phyloP scores from a whole-genome alignment of 768 basidiomycete genomes.

The Russula earlei region DNA sequence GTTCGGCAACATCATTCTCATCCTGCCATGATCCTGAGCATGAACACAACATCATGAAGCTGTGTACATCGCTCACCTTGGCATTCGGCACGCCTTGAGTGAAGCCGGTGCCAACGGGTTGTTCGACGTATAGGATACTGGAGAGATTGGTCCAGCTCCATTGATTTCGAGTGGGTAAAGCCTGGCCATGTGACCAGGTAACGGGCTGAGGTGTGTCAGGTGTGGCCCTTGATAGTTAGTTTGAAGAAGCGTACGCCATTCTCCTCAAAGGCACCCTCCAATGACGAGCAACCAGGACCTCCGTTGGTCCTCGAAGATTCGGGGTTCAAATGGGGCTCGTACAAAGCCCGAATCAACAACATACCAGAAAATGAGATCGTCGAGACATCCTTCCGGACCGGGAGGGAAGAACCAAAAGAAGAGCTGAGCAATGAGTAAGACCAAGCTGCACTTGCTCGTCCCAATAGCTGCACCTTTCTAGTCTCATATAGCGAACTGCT shows the following conservation, averaged over 20 bases:
- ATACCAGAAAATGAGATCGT: conserved; percentile 71
- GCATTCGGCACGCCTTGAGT: conserved; percentile 61
- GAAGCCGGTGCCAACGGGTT: conserved; percentile 73
- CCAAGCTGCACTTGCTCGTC: neutral
- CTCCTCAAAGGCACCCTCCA: conserved; percentile 64
- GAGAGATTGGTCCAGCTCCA: conserved; percentile 76
- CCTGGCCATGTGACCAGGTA: conserved; percentile 50
- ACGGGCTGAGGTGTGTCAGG: conserved; percentile 40
- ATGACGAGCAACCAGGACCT: conserved; percentile 70
- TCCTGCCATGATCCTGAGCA: conserved; percentile 25
- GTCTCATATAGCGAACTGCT: conserved; percentile 52
- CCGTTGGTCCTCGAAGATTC: conserved; percentile 53
- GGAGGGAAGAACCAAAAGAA: conserved; percentile 86
- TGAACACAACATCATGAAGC: neutral
- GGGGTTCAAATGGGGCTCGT: too few species aligned
- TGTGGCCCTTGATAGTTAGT: neutral
- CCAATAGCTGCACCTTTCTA: conserved; percentile 48
- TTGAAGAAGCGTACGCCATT: conserved; percentile 47
- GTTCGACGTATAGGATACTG: conserved; percentile 66
- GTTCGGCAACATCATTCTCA: conserved; percentile 48
- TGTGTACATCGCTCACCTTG: conserved; percentile 20
- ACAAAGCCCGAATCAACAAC: conserved; percentile 17
- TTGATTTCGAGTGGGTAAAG: conserved; percentile 52
- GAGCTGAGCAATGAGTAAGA: conserved; percentile 33
- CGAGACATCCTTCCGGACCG: conserved; percentile 57